These are phyloP conservation scores for Yarrowia hollandica DNA, from an alignment of 805 yeast species.

Conservation along the genomic window DNA sequence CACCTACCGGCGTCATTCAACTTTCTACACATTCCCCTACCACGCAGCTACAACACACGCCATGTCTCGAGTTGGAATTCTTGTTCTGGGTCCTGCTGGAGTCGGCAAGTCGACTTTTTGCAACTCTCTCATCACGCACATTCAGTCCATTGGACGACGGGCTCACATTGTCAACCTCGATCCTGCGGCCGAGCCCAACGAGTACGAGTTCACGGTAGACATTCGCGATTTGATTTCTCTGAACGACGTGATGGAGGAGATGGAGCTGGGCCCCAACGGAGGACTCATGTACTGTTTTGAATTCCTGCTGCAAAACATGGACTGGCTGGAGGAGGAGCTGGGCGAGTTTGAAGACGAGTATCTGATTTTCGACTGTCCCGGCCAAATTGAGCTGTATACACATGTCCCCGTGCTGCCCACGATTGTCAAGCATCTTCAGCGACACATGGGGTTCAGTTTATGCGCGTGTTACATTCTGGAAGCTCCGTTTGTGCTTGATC, in stretches of 20 bases:
- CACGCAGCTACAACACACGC: neutral
- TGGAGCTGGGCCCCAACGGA: conserved; percentile 93
- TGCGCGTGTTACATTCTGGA: conserved; percentile 93
- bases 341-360: conserved; percentile 96
- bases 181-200: conserved; percentile 95
- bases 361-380: conserved; percentile 93
- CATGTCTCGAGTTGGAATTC: conserved; percentile 94
- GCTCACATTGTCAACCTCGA: conserved; percentile 94
- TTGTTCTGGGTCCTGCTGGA: conserved; percentile 97
- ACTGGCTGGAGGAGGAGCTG: conserved; percentile 96
- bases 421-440: conserved; percentile 79
- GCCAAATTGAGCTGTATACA: conserved; percentile 91
- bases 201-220: conserved; percentile 89
- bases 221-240: conserved; percentile 86
- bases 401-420: conserved; percentile 93
- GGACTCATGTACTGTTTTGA: conserved; percentile 92
- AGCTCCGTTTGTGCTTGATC: conserved; percentile 90
- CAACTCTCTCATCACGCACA: conserved; percentile 78
- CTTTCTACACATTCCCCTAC: too few relatives aligned
- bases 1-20: too few relatives aligned
- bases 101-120: conserved; percentile 96
- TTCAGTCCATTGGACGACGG: conserved; percentile 86
- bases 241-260: conserved; percentile 93
- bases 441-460: conserved; percentile 74
- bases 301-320: conserved; percentile 78